Percentiles rank a stretch among this genome's conserved stretches.
phyloP scores from a whole-genome alignment of 2,329 filamentous ascomycete genomes.

The Talaromyces verruculosus region DNA sequence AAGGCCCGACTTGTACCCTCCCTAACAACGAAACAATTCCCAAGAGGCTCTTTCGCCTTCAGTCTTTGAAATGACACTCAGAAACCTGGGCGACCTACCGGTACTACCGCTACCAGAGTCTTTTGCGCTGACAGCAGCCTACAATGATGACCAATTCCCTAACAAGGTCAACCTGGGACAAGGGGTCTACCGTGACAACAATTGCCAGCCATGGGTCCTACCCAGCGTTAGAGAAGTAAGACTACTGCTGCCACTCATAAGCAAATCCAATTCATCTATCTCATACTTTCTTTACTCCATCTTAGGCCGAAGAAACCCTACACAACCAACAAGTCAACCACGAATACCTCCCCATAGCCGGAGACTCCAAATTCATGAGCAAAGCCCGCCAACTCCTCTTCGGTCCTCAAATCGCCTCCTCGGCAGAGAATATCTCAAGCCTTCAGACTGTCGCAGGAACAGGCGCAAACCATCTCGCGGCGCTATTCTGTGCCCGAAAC shows the following conservation, averaged over 20 bases:
- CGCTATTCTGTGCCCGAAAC: slow-evolving; percentile 65
- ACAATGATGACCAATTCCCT: slow-evolving; percentile 26
- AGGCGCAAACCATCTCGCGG: slow-evolving; percentile 83
- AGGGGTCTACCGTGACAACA: slow-evolving; percentile 45
- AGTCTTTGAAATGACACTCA: slow-evolving; percentile 12
- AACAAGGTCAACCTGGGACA: slow-evolving; percentile 43
- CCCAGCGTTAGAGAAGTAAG: slow-evolving; percentile 36
- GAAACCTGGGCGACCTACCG: slow-evolving; percentile 8
- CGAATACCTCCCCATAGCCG: slow-evolving; percentile 90
- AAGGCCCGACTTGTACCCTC: not conserved
- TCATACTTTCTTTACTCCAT: not conserved
- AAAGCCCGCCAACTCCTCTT: slow-evolving; percentile 81
- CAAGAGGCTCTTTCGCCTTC: slow-evolving; percentile 2
- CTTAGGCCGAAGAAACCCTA: slow-evolving; percentile 65
- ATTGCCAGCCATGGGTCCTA: slow-evolving; percentile 40
- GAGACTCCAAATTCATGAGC: slow-evolving; percentile 72
- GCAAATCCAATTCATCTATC: slow-evolving; percentile 7
- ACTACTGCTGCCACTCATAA: not conserved
- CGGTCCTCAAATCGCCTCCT: slow-evolving; percentile 53
- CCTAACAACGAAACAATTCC: slow-evolving; percentile 11
- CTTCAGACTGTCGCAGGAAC: slow-evolving; percentile 92
- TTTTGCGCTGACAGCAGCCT: slow-evolving; percentile 31
- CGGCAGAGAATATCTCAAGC: slow-evolving; percentile 53
- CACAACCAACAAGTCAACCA: slow-evolving; percentile 54
- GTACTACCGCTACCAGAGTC: slow-evolving; percentile 16